Evolutionary conservation across 2,329 filamentous ascomycete species (phyloP), one percentile per base, ranked within the genome.

Genomic region (Seiridium unicorne): DNA sequence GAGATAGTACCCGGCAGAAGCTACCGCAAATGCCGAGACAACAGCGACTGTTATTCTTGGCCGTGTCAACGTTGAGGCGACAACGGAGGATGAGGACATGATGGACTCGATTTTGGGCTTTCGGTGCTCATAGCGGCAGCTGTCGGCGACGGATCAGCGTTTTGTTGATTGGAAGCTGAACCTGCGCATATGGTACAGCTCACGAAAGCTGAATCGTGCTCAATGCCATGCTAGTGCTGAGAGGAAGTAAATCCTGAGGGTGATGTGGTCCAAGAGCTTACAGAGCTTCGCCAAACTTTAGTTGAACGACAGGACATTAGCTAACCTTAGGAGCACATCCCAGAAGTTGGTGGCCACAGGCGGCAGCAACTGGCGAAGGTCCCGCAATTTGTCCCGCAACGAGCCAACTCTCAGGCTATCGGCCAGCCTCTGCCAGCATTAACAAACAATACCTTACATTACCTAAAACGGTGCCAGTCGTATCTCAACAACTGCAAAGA

Each of bases 1-100:
- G 65, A 86, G 74, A 60, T 85, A 82, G 69, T 86, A 90, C 60
- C 82, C 80, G 58, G 84, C 74, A 54, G 83, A 86, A 9, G 79
- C 80, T 48, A 84, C 83, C 1, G 84, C 83, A 51, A 85, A 71
- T 51, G 82, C 81, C 44, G 86, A 84, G 44, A 86, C 67, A 32
- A 85, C 65, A 55, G 84, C 79, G 57, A 90, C 77, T 60, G 84
- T 79, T 60, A 87, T 68, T 61, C 83, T 79, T 53, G 81, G 79
- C 66, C 84, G 79, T 58, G 81, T 81, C 60, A 88, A 74, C 66
- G 78, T 81, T 71, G 84, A 84, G 74, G 79, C 77, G 71, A 81
- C 78, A 62, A 77, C 70, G 65, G 78, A 79, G 70, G 78, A 76
- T 67, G 73, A 73, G 73, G 79, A 81, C 81, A 83, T 83, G 68